Percentiles rank a stretch among this genome's conserved stretches.
Conservation (phyloP, 2,329 filamentous ascomycete genomes). For the Coniochaeta pulveracea region DNA sequence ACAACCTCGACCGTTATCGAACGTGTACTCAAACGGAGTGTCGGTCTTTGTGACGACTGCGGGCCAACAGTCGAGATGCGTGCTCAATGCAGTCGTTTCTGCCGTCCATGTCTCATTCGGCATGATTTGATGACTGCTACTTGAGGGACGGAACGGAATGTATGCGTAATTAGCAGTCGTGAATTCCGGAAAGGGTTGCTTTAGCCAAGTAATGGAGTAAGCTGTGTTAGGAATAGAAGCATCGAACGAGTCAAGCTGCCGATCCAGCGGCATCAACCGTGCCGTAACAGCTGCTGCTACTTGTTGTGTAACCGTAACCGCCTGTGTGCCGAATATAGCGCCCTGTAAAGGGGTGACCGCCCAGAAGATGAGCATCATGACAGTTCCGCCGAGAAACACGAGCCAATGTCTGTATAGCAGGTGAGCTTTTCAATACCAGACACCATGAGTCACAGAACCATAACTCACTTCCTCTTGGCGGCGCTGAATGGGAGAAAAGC, state of each 20-base stretch:
- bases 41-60: slow-evolving; percentile 11
- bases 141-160: slow-evolving; percentile 25
- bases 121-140: background rate
- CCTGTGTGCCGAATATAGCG: slow-evolving; percentile 34
- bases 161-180: slow-evolving; percentile 29
- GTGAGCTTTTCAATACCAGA: background rate
- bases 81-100: slow-evolving; percentile 19
- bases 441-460: slow-evolving; percentile 19
- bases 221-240: slow-evolving; percentile 28
- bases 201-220: slow-evolving; percentile 33
- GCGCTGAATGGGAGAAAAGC: slow-evolving; percentile 20
- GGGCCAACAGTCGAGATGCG: slow-evolving; percentile 25
- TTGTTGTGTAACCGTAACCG: slow-evolving; percentile 13
- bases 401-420: slow-evolving; percentile 34
- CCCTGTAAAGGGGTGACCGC: slow-evolving; percentile 42
- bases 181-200: slow-evolving; percentile 29
- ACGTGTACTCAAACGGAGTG: slow-evolving; percentile 2
- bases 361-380: slow-evolving; percentile 42
- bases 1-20: slow-evolving; percentile 25
- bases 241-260: slow-evolving; percentile 17
- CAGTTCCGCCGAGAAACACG: slow-evolving; percentile 33
- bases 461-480: slow-evolving; percentile 24
- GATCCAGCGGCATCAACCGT: slow-evolving; percentile 9
- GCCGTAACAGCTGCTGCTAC: slow-evolving; percentile 6
- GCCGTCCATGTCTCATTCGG: slow-evolving; percentile 16